Base-by-base conservation (phyloP, 2,329 filamentous ascomycete genomes). In the Colletotrichum tropicicola region DNA sequence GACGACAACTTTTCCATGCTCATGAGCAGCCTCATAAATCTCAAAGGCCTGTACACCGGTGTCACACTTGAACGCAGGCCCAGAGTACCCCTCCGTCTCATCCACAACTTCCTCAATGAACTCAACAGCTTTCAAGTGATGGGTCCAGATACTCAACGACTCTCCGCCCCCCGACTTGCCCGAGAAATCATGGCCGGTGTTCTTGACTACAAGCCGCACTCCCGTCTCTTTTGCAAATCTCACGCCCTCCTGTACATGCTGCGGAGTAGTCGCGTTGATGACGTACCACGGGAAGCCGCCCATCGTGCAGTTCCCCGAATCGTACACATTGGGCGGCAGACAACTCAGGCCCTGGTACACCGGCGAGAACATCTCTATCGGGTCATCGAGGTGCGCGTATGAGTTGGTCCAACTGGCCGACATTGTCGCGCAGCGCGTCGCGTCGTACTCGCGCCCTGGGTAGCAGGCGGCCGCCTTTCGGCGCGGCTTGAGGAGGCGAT, bases 291-390 rank as follows among this genome's bases (percentile, higher is more conserved):
- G 45, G 13, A 47, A 64, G 4, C 60, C 60, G 8, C 60, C 60
- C 60, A 59, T 59, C 7, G 60, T 53, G 28, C 60, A 64, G 32
- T 59, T 64, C 13, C 55, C 45, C 9, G 54, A 59, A 39, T 64
- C 60, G 17, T 64, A 53, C 13, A 59, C 39, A 9, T 32, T 48
- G 2, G 60, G 60, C 3, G 60, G 55, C 13, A 64, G n/a, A 19
- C 55, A 64, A 1, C 55, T 64, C 27, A 59, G 21, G 25, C 60
- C 60, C n/a, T 59, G 54, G 21, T 64, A 53, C 2, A 64, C 54
- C 1, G 60, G 60, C 37, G 55, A 64, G 12, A 59, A 21, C 47
- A 53, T 60, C 35, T 59, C 54, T 7, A 60, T 53, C 7, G 60
- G 60, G 13, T 64, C 60, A 8, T 60, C 43, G 8, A 54, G 43